Evolutionary conservation across 2,329 filamentous ascomycete genomes (phyloP), one percentile per base, ranked within the genome.

Genomic region (Emericellopsis atlantica): DNA sequence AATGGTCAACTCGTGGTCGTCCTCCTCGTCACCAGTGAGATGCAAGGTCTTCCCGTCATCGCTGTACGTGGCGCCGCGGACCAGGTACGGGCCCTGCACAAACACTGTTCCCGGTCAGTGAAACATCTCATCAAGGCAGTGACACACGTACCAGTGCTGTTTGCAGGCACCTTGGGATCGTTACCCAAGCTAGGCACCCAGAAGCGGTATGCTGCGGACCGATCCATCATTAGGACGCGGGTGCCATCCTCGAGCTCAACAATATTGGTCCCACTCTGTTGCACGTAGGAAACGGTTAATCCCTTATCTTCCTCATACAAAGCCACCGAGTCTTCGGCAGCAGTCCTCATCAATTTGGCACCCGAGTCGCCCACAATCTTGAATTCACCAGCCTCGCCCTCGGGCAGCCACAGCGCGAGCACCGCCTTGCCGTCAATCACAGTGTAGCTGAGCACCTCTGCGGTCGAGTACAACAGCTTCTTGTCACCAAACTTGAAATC

Each of bases 401-500:
- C 59, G 0, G 70, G 70, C 4, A 74, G 55, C 66, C 74, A 77
- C 1, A 78, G 58, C 0, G 65, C 66, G 1, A 77, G 52, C 0
- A 69, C 54, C 8, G 69, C 62, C 36, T 66, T 63, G 6, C 56
- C 57, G 29, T 72, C 68, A 7, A 74, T 59, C 0, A 65, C 45
- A 0, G 69, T 58, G 41, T 72, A 70, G 45, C 66, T 75, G 10
- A 76, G 50, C 0, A 76, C 60, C 44, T 76, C 72, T 0, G 70
- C 68, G 1, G 72, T 75, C 1, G 70, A 73, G 51, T 76, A 76
- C 0, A 76, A 51, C 0, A 76, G 51, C 0, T 55, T 67, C 44
- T 72, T 60, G 7, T 57, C 52, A 1, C 74, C 76, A 32, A 78
- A 67, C 1, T 46, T 53, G 43, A 78, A 81, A 47, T 80, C 76